phyloP scores from a whole-genome alignment of 2,329 filamentous ascomycete genomes.

The Microcera coccophila region DNA sequence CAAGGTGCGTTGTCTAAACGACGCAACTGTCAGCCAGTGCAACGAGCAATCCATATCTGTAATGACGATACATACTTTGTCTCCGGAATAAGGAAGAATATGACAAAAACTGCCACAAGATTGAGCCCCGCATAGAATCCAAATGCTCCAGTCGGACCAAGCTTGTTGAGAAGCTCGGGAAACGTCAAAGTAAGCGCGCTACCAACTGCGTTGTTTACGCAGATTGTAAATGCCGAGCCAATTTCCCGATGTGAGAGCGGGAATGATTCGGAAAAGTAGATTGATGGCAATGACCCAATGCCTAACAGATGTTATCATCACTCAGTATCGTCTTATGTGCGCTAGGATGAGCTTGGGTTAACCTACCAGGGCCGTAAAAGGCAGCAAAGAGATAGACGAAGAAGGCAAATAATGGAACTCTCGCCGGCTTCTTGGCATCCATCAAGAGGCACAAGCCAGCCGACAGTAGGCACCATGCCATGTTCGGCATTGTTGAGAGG shows the following conservation, averaged over 20 bases:
- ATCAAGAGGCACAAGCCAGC: constrained; percentile 46
- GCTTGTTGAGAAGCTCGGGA: constrained; percentile 43
- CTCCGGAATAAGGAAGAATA: constrained; percentile 58
- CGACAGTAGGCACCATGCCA: constrained; percentile 29
- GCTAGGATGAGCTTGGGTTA: accelerated
- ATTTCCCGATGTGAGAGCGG: constrained; percentile 50
- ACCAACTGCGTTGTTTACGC: constrained; percentile 28
- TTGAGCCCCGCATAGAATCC: constrained; percentile 61
- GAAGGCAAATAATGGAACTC: constrained; percentile 44
- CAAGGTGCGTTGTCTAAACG: constrained; percentile 30
- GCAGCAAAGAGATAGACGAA: constrained; percentile 51
- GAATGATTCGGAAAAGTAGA: constrained; percentile 55
- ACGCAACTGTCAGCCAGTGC: not conserved
- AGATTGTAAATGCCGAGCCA: constrained; percentile 31
- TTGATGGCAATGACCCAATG: constrained; percentile 30
- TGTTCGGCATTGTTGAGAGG: constrained; percentile 29
- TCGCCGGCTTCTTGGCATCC: constrained; percentile 34
- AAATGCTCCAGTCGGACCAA: constrained; percentile 44
- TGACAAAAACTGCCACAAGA: constrained; percentile 56
- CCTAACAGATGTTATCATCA: constrained; percentile 13
- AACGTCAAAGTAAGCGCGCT: constrained; percentile 37
- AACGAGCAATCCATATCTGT: not conserved
- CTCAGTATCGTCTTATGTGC: too few relatives aligned
- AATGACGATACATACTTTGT: constrained; percentile 38
- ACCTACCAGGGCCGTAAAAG: constrained; percentile 38